Conservation (phyloP, 1,284 basidiomycete genomes). For the Meira miltonrushii region DNA sequence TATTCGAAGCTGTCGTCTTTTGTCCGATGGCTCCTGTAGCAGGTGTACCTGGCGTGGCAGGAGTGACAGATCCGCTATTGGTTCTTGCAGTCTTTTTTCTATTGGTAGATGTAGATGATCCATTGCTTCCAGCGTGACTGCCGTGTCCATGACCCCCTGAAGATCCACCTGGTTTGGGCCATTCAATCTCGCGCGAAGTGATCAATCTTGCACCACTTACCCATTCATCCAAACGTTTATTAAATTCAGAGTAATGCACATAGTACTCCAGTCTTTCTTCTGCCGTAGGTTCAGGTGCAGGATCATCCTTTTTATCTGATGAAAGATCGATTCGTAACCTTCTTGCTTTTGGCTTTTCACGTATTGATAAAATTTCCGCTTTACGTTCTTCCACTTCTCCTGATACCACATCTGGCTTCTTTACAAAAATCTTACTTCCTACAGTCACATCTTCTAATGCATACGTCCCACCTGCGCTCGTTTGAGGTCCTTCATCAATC, state of each 20-base stretch:
- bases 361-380: conserved; percentile 49
- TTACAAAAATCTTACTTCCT: conserved; percentile 47
- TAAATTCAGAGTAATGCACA: conserved; percentile 95
- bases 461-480: conserved; percentile 41
- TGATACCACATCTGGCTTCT: conserved; percentile 41
- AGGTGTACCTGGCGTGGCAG: conserved; percentile 22
- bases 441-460: conserved; percentile 34
- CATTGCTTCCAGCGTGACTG: conserved; percentile 14
- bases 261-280: conserved; percentile 70
- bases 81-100: conserved; percentile 55
- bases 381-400: conserved; percentile 46
- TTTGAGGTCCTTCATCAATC: conserved; percentile 26
- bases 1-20: conserved; percentile 47
- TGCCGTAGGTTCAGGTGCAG: conserved; percentile 26
- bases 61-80: conserved; percentile 44
- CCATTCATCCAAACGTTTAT: conserved; percentile 98
- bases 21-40: conserved; percentile 35
- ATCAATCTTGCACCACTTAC: conserved; percentile 82
- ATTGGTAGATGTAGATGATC: not conserved
- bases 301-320: conserved; percentile 27
- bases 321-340: conserved; percentile 22
- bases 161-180: conserved; percentile 65
- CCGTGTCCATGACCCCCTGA: conserved; percentile 24
- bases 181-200: conserved; percentile 79
- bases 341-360: conserved; percentile 41